Percentiles rank a stretch among this genome's conserved stretches.
Conservation (phyloP, 768 basidiomycete genomes). For the Mycena latifolia region DNA sequence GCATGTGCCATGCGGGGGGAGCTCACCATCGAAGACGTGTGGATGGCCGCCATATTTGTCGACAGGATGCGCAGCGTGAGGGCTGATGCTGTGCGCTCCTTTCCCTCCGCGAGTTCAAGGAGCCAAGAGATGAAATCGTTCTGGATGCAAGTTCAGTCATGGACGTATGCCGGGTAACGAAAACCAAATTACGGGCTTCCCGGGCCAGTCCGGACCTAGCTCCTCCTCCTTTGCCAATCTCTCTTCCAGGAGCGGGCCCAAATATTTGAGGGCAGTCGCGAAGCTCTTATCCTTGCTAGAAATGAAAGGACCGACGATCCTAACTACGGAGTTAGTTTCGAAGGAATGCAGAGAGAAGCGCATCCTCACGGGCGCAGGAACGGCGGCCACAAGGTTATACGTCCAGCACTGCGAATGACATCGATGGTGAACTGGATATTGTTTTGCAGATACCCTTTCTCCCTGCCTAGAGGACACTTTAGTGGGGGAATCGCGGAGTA, state of each 20-base stretch:
- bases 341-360: not conserved
- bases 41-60: conserved; percentile 50
- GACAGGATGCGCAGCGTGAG: conserved; percentile 42
- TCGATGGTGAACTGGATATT: conserved; percentile 29
- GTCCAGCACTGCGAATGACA: conserved; percentile 9
- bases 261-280: not conserved
- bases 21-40: conserved; percentile 53
- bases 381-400: conserved; percentile 17
- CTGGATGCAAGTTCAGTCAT: conserved; percentile 2
- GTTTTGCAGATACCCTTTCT: conserved; percentile 32
- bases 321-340: not conserved
- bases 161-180: not conserved
- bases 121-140: conserved; percentile 51
- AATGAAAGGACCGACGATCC: conserved; percentile 24
- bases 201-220: conserved; percentile 25
- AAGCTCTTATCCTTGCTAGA: conserved; percentile 5
- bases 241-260: conserved; percentile 18
- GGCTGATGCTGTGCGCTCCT: conserved; percentile 30
- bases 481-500: too few species aligned
- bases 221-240: conserved; percentile 24
- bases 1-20: not conserved
- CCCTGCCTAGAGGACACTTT: conserved; percentile 33
- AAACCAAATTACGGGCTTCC: conserved; percentile 18
- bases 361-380: conserved; percentile 27
- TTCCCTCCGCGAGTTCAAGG: conserved; percentile 40